These are phyloP conservation scores for Lactarius akahatsu DNA, from an alignment of 768 basidiomycete genomes.

Conservation along the genomic window DNA sequence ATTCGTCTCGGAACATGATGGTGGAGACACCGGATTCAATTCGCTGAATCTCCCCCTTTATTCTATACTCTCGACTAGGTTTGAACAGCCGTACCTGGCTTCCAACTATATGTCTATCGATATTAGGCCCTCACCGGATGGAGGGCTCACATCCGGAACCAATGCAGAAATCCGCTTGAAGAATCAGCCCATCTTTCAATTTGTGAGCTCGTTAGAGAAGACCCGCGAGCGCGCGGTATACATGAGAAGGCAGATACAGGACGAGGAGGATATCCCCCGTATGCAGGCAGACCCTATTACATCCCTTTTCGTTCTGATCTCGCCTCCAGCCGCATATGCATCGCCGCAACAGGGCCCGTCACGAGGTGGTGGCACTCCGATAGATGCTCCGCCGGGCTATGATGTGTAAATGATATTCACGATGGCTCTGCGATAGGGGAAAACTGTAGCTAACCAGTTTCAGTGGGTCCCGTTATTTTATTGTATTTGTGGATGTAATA, in stretches of 20 bases:
- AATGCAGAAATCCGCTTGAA: constrained; percentile 65
- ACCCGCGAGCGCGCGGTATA: constrained; percentile 72
- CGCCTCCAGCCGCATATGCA: constrained; percentile 27
- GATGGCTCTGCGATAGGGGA: background rate
- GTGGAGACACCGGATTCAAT: constrained; percentile 37
- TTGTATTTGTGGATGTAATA: background rate
- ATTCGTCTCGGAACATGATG: constrained; percentile 40
- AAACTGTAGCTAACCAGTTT: constrained; percentile 2
- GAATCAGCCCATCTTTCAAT: constrained; percentile 69
- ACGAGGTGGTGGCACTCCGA: constrained; percentile 27
- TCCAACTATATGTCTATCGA: constrained; percentile 66
- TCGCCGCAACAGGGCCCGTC: constrained; percentile 27
- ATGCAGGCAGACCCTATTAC: constrained; percentile 40
- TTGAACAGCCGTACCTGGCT: constrained; percentile 73
- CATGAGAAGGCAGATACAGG: constrained; percentile 61
- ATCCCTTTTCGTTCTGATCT: constrained; percentile 1
- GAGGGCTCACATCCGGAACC: constrained; percentile 66
- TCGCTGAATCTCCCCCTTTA: constrained; percentile 57
- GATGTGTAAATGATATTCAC: constrained; percentile 28
- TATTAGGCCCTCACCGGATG: constrained; percentile 62
- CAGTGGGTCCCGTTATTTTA: constrained; percentile 14
- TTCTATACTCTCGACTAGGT: constrained; percentile 64
- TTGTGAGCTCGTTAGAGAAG: constrained; percentile 72
- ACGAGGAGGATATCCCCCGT: constrained; percentile 65
- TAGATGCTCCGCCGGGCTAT: constrained; percentile 34